Evolutionary conservation across 352 stramenopile genomes (phyloP).

Genomic region (Phytophthora ohioensis): DNA sequence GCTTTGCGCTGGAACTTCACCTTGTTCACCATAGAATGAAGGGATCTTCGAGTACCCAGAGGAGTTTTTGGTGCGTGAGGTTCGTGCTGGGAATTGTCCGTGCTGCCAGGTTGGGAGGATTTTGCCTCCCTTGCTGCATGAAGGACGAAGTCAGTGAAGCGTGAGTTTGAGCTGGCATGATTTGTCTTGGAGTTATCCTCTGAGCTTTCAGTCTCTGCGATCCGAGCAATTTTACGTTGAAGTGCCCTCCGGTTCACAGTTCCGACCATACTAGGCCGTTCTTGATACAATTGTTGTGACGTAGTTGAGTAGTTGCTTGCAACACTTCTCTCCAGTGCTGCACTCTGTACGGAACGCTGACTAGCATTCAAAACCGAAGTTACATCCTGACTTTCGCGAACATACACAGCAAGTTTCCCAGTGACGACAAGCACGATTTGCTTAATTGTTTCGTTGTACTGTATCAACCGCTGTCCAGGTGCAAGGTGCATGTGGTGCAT

Average conservation of each 20-base stretch:
- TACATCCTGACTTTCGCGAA: slow-evolving; percentile 52
- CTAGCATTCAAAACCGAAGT: slow-evolving; percentile 55
- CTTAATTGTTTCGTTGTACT: slow-evolving; percentile 47
- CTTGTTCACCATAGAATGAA: slow-evolving; percentile 40
- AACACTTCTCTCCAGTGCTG: slow-evolving; percentile 64
- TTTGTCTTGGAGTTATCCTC: slow-evolving; percentile 9
- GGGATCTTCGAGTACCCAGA: slow-evolving; percentile 12
- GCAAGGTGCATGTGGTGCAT: slow-evolving; percentile 40
- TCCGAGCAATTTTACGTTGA: slow-evolving; percentile 34
- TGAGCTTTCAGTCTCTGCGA: slow-evolving; percentile 25
- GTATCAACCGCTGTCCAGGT: slow-evolving; percentile 54
- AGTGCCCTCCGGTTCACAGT: slow-evolving; percentile 22
- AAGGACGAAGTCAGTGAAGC: slow-evolving; percentile 61
- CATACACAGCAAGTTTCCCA: slow-evolving; percentile 51
- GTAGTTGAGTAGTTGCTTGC: slow-evolving; percentile 78
- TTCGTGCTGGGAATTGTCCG: not conserved
- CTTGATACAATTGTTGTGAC: slow-evolving; percentile 62
- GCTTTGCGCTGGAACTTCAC: slow-evolving; percentile 28
- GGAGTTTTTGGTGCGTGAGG: not conserved
- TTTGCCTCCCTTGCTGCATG: slow-evolving; percentile 43
- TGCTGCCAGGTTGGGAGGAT: not conserved
- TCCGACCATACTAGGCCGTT: slow-evolving; percentile 9
- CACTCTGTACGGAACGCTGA: slow-evolving; percentile 62
- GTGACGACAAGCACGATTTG: slow-evolving; percentile 61
- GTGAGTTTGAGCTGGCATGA: slow-evolving; percentile 16